A percentile compares a stretch with the other conserved stretches of the same genome.
These are phyloP conservation scores for Leccinum obscurum DNA, from an alignment of 768 basidiomycete genomes.

Conservation along the genomic window DNA sequence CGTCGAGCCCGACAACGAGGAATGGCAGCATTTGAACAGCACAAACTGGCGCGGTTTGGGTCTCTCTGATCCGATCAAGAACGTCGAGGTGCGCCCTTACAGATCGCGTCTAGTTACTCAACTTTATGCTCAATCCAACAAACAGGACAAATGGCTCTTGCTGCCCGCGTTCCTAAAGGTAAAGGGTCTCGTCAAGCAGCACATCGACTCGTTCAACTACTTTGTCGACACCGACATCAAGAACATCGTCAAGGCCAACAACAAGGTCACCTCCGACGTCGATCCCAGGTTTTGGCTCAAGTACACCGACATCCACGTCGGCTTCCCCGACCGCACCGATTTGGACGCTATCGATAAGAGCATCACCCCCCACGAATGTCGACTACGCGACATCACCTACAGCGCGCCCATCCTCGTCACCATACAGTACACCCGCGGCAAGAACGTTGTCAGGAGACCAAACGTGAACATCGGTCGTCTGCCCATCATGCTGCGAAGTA, in stretches of 20 bases:
- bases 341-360: conserved; percentile 72
- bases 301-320: conserved; percentile 94
- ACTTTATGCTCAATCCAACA: conserved; percentile 31
- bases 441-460: conserved; percentile 76
- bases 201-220: conserved; percentile 98
- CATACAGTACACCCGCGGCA: conserved; percentile 92
- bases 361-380: conserved; percentile 96
- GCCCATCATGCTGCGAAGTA: conserved; percentile 96
- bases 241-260: conserved; percentile 92
- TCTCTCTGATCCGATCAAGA: conserved; percentile 88
- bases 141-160: conserved; percentile 96
- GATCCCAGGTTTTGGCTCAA: conserved; percentile 97
- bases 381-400: conserved; percentile 93
- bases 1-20: conserved; percentile 36
- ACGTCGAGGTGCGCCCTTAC: conserved; percentile 70
- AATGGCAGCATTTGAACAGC: conserved; percentile 59
- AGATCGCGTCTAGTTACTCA: neutral
- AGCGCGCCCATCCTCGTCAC: conserved; percentile 91
- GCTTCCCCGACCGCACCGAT: conserved; percentile 88
- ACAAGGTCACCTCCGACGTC: conserved; percentile 93
- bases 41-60: conserved; percentile 75
- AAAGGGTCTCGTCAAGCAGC: conserved; percentile 98
- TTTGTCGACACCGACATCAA: conserved; percentile 98
- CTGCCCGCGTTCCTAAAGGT: conserved; percentile 96
- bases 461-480: conserved; percentile 89